Percentiles rank a stretch among this genome's conserved stretches.
These are phyloP conservation scores for Penicillium sclerotigenum DNA, from an alignment of 2,329 filamentous ascomycete genomes.

Conservation along the genomic window DNA sequence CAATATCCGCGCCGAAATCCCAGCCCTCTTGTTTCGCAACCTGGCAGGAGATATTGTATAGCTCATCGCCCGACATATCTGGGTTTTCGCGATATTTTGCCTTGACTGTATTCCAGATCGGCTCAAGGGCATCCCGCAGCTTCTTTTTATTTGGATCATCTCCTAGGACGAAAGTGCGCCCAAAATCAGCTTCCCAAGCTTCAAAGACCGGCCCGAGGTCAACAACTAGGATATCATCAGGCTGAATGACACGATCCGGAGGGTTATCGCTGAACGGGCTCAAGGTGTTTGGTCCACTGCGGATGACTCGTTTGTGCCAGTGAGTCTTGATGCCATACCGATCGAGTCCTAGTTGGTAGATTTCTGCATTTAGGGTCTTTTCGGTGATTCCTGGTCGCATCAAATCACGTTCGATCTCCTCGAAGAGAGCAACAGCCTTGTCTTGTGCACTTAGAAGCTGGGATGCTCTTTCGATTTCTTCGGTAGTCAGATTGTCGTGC, in stretches of 20 bases:
- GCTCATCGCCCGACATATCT: conserved; percentile 49
- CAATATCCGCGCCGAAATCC: conserved; percentile 45
- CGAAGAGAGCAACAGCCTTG: conserved; percentile 48
- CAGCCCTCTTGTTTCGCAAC: conserved; percentile 43
- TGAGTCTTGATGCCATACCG: conserved; percentile 48
- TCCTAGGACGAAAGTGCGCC: conserved; percentile 52
- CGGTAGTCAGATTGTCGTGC: not conserved
- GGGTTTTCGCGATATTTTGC: conserved; percentile 37
- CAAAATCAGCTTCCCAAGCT: conserved; percentile 54
- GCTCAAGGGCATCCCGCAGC: conserved; percentile 48
- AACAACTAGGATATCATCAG: conserved; percentile 52
- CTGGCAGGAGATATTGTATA: conserved; percentile 46
- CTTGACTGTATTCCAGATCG: conserved; percentile 49
- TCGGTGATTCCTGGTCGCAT: conserved; percentile 50
- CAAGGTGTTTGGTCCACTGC: conserved; percentile 52
- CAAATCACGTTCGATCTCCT: conserved; percentile 47
- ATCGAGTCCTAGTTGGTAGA: conserved; percentile 45
- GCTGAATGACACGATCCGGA: conserved; percentile 47
- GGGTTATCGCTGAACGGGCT: conserved; percentile 50
- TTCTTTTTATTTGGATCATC: conserved; percentile 46
- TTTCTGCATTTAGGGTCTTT: conserved; percentile 48
- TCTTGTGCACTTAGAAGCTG: conserved; percentile 47
- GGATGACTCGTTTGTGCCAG: conserved; percentile 54
- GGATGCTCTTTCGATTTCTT: conserved; percentile 30
- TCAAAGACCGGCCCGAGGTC: conserved; percentile 55